phyloP scores from a whole-genome alignment of 306 rosid genomes.

The Casuarina equisetifolia region DNA sequence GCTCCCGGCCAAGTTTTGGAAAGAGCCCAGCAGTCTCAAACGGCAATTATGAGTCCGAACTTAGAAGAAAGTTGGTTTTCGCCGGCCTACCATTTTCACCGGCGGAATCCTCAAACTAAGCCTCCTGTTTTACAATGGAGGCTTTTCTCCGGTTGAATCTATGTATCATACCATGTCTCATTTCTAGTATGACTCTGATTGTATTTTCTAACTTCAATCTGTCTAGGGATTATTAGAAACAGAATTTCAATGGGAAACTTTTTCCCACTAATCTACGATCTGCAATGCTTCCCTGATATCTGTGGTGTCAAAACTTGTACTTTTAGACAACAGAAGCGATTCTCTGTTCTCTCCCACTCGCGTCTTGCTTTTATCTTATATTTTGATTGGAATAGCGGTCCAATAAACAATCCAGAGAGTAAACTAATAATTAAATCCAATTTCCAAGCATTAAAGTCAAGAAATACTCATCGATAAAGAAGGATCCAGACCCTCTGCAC shows the following conservation, averaged over 20 bases:
- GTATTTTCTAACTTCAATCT: not conserved
- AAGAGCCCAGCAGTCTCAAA: constrained; percentile 32
- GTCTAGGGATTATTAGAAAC: not conserved
- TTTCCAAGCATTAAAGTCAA: no score
- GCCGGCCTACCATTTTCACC: constrained; percentile 10
- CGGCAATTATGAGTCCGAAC: not conserved
- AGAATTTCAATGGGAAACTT: not conserved
- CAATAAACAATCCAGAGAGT: no score
- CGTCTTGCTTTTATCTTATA: no score
- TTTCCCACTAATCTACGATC: not conserved
- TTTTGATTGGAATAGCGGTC: no score
- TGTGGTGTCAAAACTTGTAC: not conserved
- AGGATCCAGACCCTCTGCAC: no score
- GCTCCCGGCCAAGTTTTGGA: constrained; percentile 79
- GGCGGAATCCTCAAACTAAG: constrained; percentile 17
- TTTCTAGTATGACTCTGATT: not conserved
- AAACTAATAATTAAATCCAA: no score
- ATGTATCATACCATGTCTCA: constrained; percentile 8
- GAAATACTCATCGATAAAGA: no score
- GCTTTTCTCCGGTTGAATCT: constrained; percentile 3
- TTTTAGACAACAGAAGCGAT: not conserved
- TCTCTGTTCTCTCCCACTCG: no score
- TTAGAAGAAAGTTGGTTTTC: not conserved
- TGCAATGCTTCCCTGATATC: not conserved
- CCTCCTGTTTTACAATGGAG: constrained; percentile 42